These are phyloP conservation scores for Gentiana dahurica DNA, from an alignment of 257 asterid genomes.

Conservation along the genomic window DNA sequence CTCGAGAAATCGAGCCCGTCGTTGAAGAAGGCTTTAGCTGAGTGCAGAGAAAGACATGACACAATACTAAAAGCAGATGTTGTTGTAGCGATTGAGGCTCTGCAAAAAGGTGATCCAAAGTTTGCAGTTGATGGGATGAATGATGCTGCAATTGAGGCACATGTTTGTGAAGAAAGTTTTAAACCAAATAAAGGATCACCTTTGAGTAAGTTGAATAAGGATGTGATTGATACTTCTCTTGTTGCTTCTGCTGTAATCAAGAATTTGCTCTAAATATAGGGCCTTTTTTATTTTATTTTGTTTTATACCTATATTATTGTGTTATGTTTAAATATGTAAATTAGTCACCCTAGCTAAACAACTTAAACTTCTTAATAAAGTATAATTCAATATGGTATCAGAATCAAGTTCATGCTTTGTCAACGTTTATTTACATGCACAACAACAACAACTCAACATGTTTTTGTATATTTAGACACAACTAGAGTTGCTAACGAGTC, in stretches of 20 bases:
- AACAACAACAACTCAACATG: too few relatives aligned
- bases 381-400: too few relatives aligned
- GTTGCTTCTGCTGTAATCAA: slow-evolving; percentile 4
- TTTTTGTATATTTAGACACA: too few relatives aligned
- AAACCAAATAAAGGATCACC: slow-evolving; percentile 7
- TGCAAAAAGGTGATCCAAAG: slow-evolving; percentile 22
- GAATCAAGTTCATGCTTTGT: too few relatives aligned
- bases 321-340: too few relatives aligned
- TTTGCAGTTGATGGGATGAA: slow-evolving; percentile 21
- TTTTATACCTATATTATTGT: too few relatives aligned
- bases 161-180: slow-evolving; percentile 17
- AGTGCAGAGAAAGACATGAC: neutral
- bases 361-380: too few relatives aligned
- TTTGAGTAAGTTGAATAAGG: slow-evolving; percentile 9
- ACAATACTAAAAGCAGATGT: slow-evolving; percentile 3
- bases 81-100: slow-evolving; percentile 16
- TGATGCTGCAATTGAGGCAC: slow-evolving; percentile 10
- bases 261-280: neutral
- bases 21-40: slow-evolving; percentile 4
- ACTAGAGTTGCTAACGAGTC: too few relatives aligned
- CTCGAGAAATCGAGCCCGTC: slow-evolving; percentile 1
- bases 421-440: too few relatives aligned
- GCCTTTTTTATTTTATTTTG: too few relatives aligned
- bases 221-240: neutral
- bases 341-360: too few relatives aligned